Evolutionary conservation across 2,329 filamentous ascomycete species (phyloP).

Genomic region (Xylariaceae sp.): DNA sequence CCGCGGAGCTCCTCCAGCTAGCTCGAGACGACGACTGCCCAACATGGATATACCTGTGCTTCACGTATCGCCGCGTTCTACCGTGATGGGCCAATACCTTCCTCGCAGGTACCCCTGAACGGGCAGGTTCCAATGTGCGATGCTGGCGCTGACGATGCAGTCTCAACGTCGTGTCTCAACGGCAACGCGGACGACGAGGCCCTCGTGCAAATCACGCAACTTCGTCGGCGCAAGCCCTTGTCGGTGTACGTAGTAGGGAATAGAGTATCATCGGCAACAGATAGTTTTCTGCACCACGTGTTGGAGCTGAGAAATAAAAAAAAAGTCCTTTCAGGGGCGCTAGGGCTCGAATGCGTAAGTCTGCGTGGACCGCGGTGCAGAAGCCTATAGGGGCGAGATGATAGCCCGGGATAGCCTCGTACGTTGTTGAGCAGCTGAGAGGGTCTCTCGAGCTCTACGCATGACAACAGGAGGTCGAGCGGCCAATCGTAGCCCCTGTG

Average conservation of each 20-base stretch:
- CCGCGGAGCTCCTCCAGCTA: no score
- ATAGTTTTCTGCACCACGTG: not conserved
- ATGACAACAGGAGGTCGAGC: not conserved
- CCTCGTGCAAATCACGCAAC: no score
- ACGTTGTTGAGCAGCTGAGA: not conserved
- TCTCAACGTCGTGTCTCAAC: no score
- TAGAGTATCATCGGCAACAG: not conserved
- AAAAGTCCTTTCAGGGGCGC: not conserved
- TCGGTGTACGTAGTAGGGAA: not conserved
- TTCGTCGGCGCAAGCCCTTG: not conserved
- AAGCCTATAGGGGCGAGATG: not conserved
- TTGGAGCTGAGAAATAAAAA: not conserved
- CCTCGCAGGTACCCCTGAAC: no score
- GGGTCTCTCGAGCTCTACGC: not conserved
- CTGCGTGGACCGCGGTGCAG: not conserved
- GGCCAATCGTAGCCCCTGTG: not conserved
- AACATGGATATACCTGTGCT: no score
- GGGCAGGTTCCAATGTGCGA: no score
- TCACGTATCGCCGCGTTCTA: no score
- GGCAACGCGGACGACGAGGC: no score
- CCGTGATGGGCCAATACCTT: no score
- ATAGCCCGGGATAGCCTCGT: not conserved
- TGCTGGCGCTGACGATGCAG: no score
- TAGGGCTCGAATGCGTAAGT: not conserved
- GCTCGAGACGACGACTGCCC: no score